Conservation (phyloP, 176 grass and related monocot species). For the Rhipidocladum racemiflorum region DNA sequence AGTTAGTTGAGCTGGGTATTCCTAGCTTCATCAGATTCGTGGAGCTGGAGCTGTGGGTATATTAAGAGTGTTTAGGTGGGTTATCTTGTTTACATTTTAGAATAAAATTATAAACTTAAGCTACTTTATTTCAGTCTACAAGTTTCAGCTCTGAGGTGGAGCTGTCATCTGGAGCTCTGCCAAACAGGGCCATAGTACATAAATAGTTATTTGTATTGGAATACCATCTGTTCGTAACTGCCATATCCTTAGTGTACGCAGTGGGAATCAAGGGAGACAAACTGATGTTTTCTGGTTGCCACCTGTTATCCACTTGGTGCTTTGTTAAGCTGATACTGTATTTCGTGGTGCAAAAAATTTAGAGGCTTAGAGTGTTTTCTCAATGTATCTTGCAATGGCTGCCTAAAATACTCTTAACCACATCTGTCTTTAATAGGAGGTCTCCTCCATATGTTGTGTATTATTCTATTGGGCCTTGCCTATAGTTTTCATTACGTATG, state of each 20-base stretch:
- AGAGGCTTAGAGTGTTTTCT: background rate
- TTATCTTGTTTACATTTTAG: too few species aligned
- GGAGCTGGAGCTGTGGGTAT: too few species aligned
- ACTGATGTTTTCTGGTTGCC: background rate
- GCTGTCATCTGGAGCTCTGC: too few species aligned
- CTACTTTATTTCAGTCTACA: too few species aligned
- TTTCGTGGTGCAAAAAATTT: background rate
- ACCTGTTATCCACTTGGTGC: background rate
- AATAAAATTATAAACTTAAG: too few species aligned
- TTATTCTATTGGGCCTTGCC: conserved; percentile 1
- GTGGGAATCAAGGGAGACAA: background rate
- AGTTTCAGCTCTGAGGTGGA: too few species aligned
- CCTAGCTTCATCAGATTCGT: too few species aligned
- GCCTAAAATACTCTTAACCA: conserved; percentile 4
- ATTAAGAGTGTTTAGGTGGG: too few species aligned
- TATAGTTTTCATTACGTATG: conserved; percentile 5
- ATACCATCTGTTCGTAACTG: background rate
- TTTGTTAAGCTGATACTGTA: conserved; percentile 6
- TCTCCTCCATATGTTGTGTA: background rate
- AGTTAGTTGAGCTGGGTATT: too few species aligned
- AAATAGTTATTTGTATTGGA: background rate
- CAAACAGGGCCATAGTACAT: too few species aligned
- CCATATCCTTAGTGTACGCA: background rate
- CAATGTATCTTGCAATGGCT: background rate
- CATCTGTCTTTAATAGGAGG: background rate